Percentiles rank a stretch among this genome's conserved stretches.
Evolutionary conservation across 1,139 yeast species (phyloP).

Genomic region (Magnusiomyces suaveolens): DNA sequence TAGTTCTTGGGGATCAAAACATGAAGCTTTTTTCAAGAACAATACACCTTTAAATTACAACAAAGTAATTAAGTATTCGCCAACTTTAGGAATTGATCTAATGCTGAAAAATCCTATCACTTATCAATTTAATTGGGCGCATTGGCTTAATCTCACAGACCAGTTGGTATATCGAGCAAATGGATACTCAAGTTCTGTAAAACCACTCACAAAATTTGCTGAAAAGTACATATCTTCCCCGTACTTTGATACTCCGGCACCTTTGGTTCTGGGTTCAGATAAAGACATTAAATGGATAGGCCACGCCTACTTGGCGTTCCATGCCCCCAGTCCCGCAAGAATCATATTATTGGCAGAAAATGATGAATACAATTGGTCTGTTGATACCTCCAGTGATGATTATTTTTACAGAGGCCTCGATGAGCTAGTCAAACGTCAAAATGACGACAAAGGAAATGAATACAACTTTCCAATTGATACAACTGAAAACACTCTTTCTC

Average conservation of each 20-base stretch:
- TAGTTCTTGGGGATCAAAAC: too few relatives aligned
- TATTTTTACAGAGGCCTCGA: too few relatives aligned
- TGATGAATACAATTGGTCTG: background rate
- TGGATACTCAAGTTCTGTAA: conserved; percentile 2
- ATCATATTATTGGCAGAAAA: conserved; percentile 18
- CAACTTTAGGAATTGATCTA: background rate
- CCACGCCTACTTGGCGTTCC: conserved; percentile 22
- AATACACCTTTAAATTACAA: too few relatives aligned
- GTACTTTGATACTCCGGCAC: conserved; percentile 1
- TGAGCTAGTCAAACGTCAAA: background rate
- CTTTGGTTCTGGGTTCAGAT: conserved; percentile 16
- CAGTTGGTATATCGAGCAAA: conserved; percentile 13
- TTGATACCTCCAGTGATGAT: background rate
- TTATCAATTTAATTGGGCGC: conserved; percentile 23
- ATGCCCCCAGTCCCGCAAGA: conserved; percentile 24
- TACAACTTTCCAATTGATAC: too few relatives aligned
- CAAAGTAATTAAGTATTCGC: background rate
- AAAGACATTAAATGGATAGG: conserved; percentile 26
- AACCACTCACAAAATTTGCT: conserved; percentile 4
- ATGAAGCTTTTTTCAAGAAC: too few relatives aligned
- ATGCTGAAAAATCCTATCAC: background rate
- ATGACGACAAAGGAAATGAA: background rate
- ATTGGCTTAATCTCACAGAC: conserved; percentile 26
- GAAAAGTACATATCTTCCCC: conserved; percentile 6
- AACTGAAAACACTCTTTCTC: too few relatives aligned